Evolutionary conservation across 1,284 basidiomycete species (phyloP), one percentile per base, ranked within the genome.

Genomic region (Ustilago bromivora): DNA sequence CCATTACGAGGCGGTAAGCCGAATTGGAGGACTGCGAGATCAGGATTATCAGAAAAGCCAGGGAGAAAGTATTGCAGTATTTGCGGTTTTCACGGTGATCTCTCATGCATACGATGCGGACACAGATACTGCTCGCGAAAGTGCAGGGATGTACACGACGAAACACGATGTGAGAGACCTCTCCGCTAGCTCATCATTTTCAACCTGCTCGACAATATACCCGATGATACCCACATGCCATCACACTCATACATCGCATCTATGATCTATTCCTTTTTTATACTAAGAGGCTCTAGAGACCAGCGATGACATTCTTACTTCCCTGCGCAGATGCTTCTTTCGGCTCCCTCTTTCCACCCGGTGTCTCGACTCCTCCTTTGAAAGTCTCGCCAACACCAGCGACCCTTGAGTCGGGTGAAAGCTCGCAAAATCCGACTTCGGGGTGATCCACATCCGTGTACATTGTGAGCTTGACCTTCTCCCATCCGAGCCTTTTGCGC

Each of bases 351-450:
- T 55, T 65, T 3, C 23, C 66, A 32, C 79, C 79, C 3, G 79
- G 79, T 0, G 57, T 67, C 15, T 80, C 76, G 28, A 76, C 64
- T 8, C 80, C 81, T 28, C 80, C 81, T 36, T 68, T 60, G 60
- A 83, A 83, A 10, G 66, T 70, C 17, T 74, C 65, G 8, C 81
- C 81, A 1, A 49, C 73, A 5, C 78, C 81, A 2, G 67, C 80
- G 0, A 84, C 79, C 0, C 79, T 61, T 13, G 61, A 66, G 2
- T 76, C 66, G 0, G 61, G 43, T 0, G 10, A 57, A 11, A 85
- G 66, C 70, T 84, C 83, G 52, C 76, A 64, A 61, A 79, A 85
- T 1, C 84, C 84, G 0, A 85, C 80, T 36, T 85, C 82, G 11
- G 82, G 82, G 10, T 60, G 66, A 11, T 64, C 3, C 3, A 64